phyloP scores from a whole-genome alignment of 371 early-diverging fungal species.

The Parasitella parasitica region DNA sequence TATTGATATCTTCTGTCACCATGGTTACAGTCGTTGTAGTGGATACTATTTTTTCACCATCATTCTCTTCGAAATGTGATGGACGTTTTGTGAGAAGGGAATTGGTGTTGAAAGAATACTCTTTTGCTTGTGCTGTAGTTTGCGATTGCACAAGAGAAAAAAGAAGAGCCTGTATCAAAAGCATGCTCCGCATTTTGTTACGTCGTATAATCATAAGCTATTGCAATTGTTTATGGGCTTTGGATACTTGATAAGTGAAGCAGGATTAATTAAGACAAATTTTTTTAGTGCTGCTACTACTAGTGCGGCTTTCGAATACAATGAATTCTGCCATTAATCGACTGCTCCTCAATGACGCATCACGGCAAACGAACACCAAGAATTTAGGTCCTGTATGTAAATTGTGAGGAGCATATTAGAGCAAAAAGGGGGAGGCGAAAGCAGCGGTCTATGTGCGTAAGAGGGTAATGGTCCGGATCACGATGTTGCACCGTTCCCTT shows the following conservation, averaged over 20 bases:
- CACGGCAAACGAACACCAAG: background rate
- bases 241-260: background rate
- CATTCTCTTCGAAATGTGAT: no score
- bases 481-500: background rate
- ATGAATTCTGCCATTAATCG: background rate
- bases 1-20: background rate
- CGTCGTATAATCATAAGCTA: constrained; percentile 6
- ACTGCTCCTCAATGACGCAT: background rate
- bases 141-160: background rate
- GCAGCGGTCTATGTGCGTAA: background rate
- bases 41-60: background rate
- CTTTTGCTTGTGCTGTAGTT: background rate
- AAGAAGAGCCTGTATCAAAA: constrained; percentile 1
- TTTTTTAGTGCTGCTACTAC: background rate
- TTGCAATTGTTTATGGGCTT: background rate
- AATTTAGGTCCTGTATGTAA: background rate
- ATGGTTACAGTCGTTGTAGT: background rate
- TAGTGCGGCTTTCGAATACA: background rate
- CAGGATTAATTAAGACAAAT: background rate
- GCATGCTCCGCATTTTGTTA: constrained; percentile 7
- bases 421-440: background rate
- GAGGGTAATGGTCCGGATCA: background rate
- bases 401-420: no score
- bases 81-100: no score
- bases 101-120: background rate